Percentiles rank a stretch among this genome's conserved stretches.
These are phyloP conservation scores for Skeletonema costatum DNA, from an alignment of 108 stramenopile genomes.

Conservation along the genomic window DNA sequence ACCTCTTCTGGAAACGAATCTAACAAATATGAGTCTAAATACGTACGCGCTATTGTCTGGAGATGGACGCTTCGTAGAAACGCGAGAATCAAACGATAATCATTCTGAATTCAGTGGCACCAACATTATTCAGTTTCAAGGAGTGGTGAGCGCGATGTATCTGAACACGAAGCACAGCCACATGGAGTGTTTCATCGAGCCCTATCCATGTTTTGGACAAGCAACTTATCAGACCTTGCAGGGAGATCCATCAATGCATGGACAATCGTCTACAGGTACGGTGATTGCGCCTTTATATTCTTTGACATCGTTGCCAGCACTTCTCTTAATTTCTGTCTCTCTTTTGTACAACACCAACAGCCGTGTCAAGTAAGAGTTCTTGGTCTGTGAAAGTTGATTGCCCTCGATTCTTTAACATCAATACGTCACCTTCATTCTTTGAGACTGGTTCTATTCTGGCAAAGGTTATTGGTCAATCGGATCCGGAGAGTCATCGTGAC, in stretches of 20 bases:
- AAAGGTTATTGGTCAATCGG: neutral
- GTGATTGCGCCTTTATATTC: neutral
- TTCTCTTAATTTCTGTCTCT: neutral
- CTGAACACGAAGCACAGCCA: constrained; percentile 35
- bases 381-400: constrained; percentile 20
- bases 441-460: constrained; percentile 14
- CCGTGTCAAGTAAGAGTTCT: neutral
- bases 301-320: neutral
- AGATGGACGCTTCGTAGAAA: constrained; percentile 5
- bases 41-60: constrained; percentile 21
- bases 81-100: neutral
- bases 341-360: neutral
- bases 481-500: neutral
- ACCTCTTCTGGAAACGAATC: constrained; percentile 19
- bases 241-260: neutral
- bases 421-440: constrained; percentile 10
- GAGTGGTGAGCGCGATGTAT: constrained; percentile 4
- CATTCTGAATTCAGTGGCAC: neutral
- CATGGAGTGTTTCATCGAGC: constrained; percentile 19
- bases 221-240: neutral
- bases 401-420: constrained; percentile 27
- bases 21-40: constrained; percentile 20
- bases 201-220: constrained; percentile 18
- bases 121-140: constrained; percentile 17
- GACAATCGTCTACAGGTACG: neutral